Evolutionary conservation across 2,329 filamentous ascomycete species (phyloP), one percentile per base, ranked within the genome.

Genomic region (Delphinella strobiligena): DNA sequence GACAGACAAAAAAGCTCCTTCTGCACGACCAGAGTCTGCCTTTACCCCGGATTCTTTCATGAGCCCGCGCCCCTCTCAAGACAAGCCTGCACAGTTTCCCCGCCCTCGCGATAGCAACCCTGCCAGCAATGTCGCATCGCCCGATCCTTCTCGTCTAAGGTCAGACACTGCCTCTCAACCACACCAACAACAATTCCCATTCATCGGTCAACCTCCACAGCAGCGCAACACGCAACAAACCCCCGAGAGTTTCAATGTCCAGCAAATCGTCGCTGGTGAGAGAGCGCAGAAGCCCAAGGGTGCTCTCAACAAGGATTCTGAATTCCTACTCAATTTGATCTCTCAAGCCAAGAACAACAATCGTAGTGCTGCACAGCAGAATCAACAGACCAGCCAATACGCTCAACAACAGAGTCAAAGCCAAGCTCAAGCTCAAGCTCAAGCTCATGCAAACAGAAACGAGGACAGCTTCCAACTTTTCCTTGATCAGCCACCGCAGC

Each of bases 321-420:
- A 93, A 47, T 88, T 91, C 55, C 65, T 94, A 36, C 83, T 93
- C 61, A 82, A 79, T 45, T 69, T 94, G 19, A 91, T 94, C 83
- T 75, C 80, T 49, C 69, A 73, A 51, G 64, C 68, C 9, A 54
- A 54, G 46, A 51, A 51, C 53, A 36, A 56, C 55, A 37, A 53
- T 55, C 12, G 7, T 12, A 27, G 22, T 12, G 22, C 22, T 27
- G 22, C 12, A 7, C 22, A 27, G 12, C 22, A 27, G 22, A 27
- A 27, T 27, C 22, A 27, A 27, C 22, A 12, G 7, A 12, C 12
- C 22, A 27, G 22, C 12, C 22, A 27, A 7, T 45, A 37, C 57
- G 34, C 58, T 16, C 48, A 61, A 34, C 58, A 60, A n/a, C 56
- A 54, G 14, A 44, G 50, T 30, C 49, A 51, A 9, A 49, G 43